Evolutionary conservation across 2,329 filamentous ascomycete genomes (phyloP).

Genomic region (Beauveria pseudobassiana): DNA sequence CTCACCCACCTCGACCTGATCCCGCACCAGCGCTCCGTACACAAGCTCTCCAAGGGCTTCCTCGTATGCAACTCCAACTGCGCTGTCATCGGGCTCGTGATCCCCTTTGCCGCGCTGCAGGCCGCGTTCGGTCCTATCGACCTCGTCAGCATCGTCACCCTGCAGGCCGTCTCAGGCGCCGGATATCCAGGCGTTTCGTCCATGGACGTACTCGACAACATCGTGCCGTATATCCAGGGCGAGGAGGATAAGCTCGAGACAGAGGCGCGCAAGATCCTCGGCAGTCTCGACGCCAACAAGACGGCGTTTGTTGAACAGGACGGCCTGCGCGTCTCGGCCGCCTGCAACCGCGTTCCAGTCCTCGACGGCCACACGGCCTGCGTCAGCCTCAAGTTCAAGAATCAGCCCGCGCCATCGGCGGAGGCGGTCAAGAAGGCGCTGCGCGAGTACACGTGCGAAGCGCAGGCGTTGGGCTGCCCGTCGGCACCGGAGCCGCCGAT

Average conservation of each 20-base stretch:
- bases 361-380: slow-evolving; percentile 95
- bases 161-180: slow-evolving; percentile 90
- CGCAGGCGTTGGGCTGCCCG: slow-evolving; percentile 74
- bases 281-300: slow-evolving; percentile 59
- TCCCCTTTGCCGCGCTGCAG: slow-evolving; percentile 87
- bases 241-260: slow-evolving; percentile 96
- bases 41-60: slow-evolving; percentile 74
- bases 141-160: slow-evolving; percentile 70
- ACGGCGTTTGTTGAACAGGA: slow-evolving; percentile 72
- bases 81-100: slow-evolving; percentile 91
- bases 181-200: slow-evolving; percentile 84
- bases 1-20: slow-evolving; percentile 80
- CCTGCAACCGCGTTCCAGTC: slow-evolving; percentile 92
- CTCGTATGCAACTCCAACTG: slow-evolving; percentile 98
- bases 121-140: slow-evolving; percentile 79
- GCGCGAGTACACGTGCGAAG: slow-evolving; percentile 74
- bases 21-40: slow-evolving; percentile 72
- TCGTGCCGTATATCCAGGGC: slow-evolving; percentile 85
- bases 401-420: slow-evolving; percentile 63
- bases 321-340: slow-evolving; percentile 68
- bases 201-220: slow-evolving; percentile 96
- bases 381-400: slow-evolving; percentile 76
- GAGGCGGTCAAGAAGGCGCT: slow-evolving; percentile 74
- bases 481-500: slow-evolving; percentile 79
- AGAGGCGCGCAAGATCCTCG: slow-evolving; percentile 92